Conservation (phyloP, 2,329 filamentous ascomycete genomes). For the Scedosporium boydii region DNA sequence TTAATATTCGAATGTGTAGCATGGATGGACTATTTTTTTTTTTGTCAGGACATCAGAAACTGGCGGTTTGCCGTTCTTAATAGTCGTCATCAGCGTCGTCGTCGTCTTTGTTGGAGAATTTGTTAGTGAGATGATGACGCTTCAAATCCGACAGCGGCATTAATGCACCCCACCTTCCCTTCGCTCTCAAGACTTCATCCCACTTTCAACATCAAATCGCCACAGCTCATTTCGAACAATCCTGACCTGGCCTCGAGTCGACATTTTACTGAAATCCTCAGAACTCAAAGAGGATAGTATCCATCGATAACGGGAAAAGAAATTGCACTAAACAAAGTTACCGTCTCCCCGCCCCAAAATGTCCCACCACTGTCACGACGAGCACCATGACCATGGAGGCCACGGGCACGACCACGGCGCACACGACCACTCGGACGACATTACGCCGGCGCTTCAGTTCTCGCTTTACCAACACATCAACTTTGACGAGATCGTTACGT, state of each 20-base stretch:
- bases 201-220: neutral
- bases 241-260: no score
- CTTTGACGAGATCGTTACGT: slow-evolving; percentile 72
- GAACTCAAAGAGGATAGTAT: no score
- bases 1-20: no score
- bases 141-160: no score
- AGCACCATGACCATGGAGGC: slow-evolving; percentile 40
- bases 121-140: neutral
- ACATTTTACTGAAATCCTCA: no score
- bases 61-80: neutral
- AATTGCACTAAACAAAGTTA: neutral
- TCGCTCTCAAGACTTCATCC: neutral
- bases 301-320: no score
- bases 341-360: slow-evolving; percentile 13
- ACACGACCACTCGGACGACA: slow-evolving; percentile 87
- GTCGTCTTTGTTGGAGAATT: neutral
- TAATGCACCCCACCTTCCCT: neutral
- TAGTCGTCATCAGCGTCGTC: neutral
- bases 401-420: slow-evolving; percentile 46
- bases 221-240: no score
- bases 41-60: neutral
- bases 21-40: no score
- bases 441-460: slow-evolving; percentile 82
- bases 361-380: slow-evolving; percentile 43
- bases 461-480: slow-evolving; percentile 88